Conservation (phyloP, 768 basidiomycete species). For the Sarcodon sp. region DNA sequence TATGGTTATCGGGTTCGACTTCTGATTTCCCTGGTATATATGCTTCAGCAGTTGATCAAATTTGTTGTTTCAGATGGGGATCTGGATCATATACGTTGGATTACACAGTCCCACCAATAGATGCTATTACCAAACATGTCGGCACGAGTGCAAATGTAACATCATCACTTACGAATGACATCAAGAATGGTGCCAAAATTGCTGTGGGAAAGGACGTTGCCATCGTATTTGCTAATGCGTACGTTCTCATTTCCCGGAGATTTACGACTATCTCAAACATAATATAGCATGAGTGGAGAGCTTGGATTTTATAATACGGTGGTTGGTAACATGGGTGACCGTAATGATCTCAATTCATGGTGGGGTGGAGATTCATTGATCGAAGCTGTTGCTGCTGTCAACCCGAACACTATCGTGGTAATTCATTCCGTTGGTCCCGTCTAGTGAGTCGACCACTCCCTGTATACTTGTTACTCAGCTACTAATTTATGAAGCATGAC, state of each 20-base stretch:
- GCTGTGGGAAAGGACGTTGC: constrained; percentile 38
- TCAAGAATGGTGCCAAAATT: constrained; percentile 27
- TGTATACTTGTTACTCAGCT: background rate
- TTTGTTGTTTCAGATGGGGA: constrained; percentile 12
- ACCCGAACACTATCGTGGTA: constrained; percentile 51
- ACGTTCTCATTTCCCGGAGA: constrained; percentile 9
- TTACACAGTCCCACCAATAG: constrained; percentile 9
- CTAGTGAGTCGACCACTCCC: constrained; percentile 2
- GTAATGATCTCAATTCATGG: constrained; percentile 16
- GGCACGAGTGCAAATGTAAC: constrained; percentile 22
- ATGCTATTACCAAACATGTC: constrained; percentile 31
- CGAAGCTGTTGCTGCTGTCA: constrained; percentile 36
- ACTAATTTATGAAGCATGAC: background rate
- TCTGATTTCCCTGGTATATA: background rate
- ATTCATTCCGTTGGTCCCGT: constrained; percentile 55
- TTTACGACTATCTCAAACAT: background rate
- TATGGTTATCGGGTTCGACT: constrained; percentile 12
- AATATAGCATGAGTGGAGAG: background rate
- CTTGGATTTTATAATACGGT: constrained; percentile 19
- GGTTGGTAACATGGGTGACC: constrained; percentile 19
- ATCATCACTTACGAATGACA: constrained; percentile 36
- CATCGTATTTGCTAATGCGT: constrained; percentile 39
- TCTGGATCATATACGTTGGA: background rate
- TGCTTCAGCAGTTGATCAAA: background rate
- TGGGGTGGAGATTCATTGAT: constrained; percentile 19